phyloP scores from a whole-genome alignment of 2,329 filamentous ascomycete species.

The Alternaria sp. region DNA sequence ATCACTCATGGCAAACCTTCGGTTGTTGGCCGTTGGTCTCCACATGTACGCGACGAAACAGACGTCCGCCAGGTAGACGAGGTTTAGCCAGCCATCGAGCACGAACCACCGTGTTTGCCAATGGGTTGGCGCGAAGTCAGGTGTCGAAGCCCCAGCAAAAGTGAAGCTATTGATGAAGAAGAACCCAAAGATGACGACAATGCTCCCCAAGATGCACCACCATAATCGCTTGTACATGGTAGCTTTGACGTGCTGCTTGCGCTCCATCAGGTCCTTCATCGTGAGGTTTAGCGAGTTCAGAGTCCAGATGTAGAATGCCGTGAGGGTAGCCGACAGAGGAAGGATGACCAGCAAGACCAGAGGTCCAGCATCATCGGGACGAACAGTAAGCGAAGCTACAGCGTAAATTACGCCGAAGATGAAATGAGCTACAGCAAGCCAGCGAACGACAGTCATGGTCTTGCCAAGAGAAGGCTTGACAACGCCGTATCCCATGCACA shows the following conservation, averaged over 20 bases:
- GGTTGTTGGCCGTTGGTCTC: conserved; percentile 95
- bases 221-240: conserved; percentile 98
- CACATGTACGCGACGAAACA: conserved; percentile 93
- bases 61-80: conserved; percentile 95
- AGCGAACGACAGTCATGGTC: conserved; percentile 92
- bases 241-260: conserved; percentile 92
- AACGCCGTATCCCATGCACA: conserved; percentile 99
- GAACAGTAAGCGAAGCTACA: conserved; percentile 85
- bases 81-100: conserved; percentile 93
- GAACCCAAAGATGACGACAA: conserved; percentile 95
- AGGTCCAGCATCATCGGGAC: conserved; percentile 86
- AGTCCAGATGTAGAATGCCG: conserved; percentile 98
- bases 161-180: conserved; percentile 99
- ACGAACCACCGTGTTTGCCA: conserved; percentile 99
- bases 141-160: conserved; percentile 82
- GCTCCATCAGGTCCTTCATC: conserved; percentile 92
- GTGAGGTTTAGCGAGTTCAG: conserved; percentile 93
- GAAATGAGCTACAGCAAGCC: conserved; percentile 90
- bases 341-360: conserved; percentile 92
- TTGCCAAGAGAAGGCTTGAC: conserved; percentile 91
- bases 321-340: conserved; percentile 87
- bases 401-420: conserved; percentile 94
- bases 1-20: conserved; percentile 97
- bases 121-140: conserved; percentile 92
- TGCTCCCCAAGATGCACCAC: conserved; percentile 94